phyloP scores from a whole-genome alignment of 169 alveolate genomes.

The Plasmodium gonderi region DNA sequence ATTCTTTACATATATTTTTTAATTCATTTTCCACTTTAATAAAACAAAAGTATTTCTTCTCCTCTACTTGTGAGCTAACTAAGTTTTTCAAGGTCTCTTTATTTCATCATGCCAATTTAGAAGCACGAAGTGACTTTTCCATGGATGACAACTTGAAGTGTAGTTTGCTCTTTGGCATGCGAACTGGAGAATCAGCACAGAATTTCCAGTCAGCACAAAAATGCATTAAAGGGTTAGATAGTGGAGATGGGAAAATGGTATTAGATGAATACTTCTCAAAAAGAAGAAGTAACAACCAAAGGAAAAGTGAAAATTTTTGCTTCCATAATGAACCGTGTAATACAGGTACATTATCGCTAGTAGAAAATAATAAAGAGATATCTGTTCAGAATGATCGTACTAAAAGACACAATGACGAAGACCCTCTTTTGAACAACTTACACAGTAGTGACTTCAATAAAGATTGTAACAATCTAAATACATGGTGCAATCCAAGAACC shows the following conservation, averaged over 20 bases:
- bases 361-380: too few relatives aligned
- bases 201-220: too few relatives aligned
- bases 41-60: conserved; percentile 56
- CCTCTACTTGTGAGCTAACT: conserved; percentile 8
- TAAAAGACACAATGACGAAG: background rate
- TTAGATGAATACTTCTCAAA: background rate
- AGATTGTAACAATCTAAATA: background rate
- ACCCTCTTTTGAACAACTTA: background rate
- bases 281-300: too few relatives aligned
- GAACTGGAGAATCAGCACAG: background rate
- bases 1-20: conserved; percentile 32
- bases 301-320: too few relatives aligned
- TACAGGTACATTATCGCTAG: too few relatives aligned
- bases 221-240: background rate
- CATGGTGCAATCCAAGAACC: background rate
- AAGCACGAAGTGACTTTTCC: background rate
- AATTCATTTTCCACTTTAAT: conserved; percentile 62
- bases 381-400: background rate
- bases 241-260: background rate
- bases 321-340: too few relatives aligned
- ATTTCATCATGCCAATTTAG: conserved; percentile 8
- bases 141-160: background rate
- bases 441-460: background rate
- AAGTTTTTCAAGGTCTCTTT: conserved; percentile 30
- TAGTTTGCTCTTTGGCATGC: background rate